Evolutionary conservation across 2,329 filamentous ascomycete species (phyloP), one percentile per base, ranked within the genome.

Genomic region (Paraconiothyrium brasiliense): DNA sequence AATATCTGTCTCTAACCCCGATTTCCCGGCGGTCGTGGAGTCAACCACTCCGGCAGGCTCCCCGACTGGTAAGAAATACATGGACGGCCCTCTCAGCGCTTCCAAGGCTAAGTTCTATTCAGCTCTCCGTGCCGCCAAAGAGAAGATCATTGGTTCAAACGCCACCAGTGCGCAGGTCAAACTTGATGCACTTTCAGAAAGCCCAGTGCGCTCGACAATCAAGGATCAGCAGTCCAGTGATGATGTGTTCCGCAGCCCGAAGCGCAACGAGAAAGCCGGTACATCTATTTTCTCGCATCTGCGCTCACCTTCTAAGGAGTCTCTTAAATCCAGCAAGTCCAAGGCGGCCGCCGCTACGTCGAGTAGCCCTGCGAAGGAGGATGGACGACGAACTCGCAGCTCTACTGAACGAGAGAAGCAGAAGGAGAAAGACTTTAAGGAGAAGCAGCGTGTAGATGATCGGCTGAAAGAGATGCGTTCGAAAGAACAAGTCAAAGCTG

Each of bases 61-160:
- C 27, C 87, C 87, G 32, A 70, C 68, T 68, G 71, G 71, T 59
- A 82, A 79, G 71, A 85, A 76, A 80, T 86, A 76, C 81, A 85
- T 65, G 76, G 93, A 96, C 67, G 94, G 91, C 61, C 93, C 93
- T 5, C 79, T 97, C 61, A 97, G 94, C 78, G 93, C 95, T 55
- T 94, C 95, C 32, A 98, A 97, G 81, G 92, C 92, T 73, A 96
- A 93, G 76, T 84, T 98, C 51, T 96, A 94, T 50, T 97, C 94
- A 10, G 93, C 97, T 62, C 84, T 97, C 70, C 94, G 93, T 79
- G 92, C 90, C 58, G 95, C 94, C 4, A 94, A 92, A 77, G 92
- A 90, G 14, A 86, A 97, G 52, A 90, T 97, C 65, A 92, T 90
- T 20, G 96, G 91, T 68, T 94, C 86, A 64, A 87, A 84, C 61